A percentile compares a stretch with the other conserved stretches of the same genome.
Conservation (phyloP, 192 early-diverging fungal genomes). For the Coemansia pectinata region DNA sequence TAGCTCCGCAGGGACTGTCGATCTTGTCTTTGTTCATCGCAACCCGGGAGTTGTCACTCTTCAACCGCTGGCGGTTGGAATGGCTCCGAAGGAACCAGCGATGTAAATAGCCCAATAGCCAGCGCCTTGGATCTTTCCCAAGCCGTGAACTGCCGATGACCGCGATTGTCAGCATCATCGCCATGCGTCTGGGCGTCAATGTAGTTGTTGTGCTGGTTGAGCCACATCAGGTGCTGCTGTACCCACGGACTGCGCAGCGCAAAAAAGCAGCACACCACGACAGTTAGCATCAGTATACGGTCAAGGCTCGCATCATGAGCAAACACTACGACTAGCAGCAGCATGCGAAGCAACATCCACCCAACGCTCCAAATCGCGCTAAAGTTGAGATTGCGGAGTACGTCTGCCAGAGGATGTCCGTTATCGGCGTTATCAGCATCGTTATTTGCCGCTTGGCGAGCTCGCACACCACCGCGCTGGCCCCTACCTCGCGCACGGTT, state of each 20-base stretch:
- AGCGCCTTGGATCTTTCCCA: conserved; percentile 44
- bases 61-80: conserved; percentile 29
- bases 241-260: conserved; percentile 26
- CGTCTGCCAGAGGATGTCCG: conserved; percentile 13
- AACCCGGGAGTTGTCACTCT: neutral
- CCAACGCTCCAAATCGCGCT: conserved; percentile 30
- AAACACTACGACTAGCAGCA: conserved; percentile 35
- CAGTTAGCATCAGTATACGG: conserved; percentile 24
- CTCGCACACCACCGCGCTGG: neutral
- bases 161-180: neutral
- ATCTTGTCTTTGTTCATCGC: conserved; percentile 3
- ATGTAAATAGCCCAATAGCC: conserved; percentile 41
- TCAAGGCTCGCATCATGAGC: conserved; percentile 41
- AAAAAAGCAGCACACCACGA: conserved; percentile 14
- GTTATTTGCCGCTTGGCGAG: neutral
- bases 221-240: conserved; percentile 14
- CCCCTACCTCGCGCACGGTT: neutral
- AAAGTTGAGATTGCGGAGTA: conserved; percentile 30
- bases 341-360: conserved; percentile 38
- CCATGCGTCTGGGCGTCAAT: neutral
- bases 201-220: conserved; percentile 15
- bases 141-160: conserved; percentile 16
- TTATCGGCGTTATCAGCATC: neutral
- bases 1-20: neutral
- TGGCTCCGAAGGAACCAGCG: conserved; percentile 50